Conservation (phyloP, 306 rosid species). For the Mimosa bimucronata region DNA sequence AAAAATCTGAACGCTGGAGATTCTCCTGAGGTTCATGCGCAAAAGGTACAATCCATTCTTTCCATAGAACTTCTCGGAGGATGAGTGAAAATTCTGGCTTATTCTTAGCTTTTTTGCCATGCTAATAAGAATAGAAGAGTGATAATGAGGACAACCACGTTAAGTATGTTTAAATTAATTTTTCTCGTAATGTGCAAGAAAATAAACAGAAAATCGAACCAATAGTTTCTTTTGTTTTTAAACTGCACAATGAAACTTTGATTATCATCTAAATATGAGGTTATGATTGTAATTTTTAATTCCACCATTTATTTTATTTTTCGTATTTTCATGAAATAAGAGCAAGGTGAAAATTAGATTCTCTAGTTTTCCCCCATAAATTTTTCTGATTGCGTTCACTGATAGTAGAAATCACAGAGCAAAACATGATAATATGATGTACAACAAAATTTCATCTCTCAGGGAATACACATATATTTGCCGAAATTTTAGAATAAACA, state of each 20-base stretch:
- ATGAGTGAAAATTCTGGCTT: constrained; percentile 24
- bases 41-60: constrained; percentile 61
- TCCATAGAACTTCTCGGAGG: constrained; percentile 22
- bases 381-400: background rate
- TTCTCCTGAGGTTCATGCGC: constrained; percentile 82
- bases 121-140: constrained; percentile 21
- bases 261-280: constrained; percentile 18
- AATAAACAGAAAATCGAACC: constrained; percentile 25
- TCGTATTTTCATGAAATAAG: constrained; percentile 25
- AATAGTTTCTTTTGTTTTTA: constrained; percentile 7
- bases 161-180: constrained; percentile 5
- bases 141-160: constrained; percentile 15
- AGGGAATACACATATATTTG: background rate
- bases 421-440: background rate
- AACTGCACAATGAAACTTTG: constrained; percentile 12
- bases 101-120: constrained; percentile 2
- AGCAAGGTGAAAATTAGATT: background rate
- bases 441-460: too few species aligned
- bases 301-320: constrained; percentile 12
- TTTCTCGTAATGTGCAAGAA: constrained; percentile 8
- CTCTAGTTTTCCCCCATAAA: background rate
- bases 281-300: constrained; percentile 7
- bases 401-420: background rate
- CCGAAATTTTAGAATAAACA: background rate
- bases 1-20: constrained; percentile 71